A percentile compares a stretch with the other conserved stretches of the same genome.
These are phyloP conservation scores for Fomitopsis pinicola DNA, from an alignment of 1,284 basidiomycete genomes.

Conservation along the genomic window DNA sequence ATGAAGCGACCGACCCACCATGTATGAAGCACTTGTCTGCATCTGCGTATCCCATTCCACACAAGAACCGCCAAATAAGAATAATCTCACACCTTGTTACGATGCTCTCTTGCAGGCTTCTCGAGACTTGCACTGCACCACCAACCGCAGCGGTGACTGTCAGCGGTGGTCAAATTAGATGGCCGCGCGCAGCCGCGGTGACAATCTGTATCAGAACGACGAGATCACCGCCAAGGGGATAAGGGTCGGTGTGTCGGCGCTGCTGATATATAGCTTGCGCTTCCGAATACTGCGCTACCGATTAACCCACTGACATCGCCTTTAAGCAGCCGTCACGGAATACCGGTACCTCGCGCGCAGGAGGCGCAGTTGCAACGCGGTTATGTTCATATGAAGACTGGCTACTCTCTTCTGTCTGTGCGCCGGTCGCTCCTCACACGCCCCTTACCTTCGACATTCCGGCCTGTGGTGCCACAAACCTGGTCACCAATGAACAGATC, in stretches of 20 bases:
- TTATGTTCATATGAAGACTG: neutral
- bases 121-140: neutral
- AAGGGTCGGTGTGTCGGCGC: neutral
- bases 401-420: neutral
- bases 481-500: neutral
- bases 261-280: neutral
- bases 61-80: too few species aligned
- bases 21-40: too few species aligned
- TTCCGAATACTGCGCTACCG: neutral
- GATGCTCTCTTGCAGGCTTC: neutral
- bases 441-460: neutral
- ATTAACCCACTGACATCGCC: neutral
- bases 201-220: neutral
- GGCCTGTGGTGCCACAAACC: neutral
- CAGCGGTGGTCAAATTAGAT: neutral
- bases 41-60: too few species aligned
- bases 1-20: too few species aligned
- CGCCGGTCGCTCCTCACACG: neutral
- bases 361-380: neutral
- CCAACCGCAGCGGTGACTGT: neutral
- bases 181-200: neutral
- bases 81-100: neutral
- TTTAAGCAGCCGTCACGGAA: neutral
- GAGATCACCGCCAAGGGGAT: neutral
- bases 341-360: neutral